A percentile compares a stretch with the other conserved stretches of the same genome.
phyloP scores from a whole-genome alignment of 257 asterid species.

The Solanum clarkiae region DNA sequence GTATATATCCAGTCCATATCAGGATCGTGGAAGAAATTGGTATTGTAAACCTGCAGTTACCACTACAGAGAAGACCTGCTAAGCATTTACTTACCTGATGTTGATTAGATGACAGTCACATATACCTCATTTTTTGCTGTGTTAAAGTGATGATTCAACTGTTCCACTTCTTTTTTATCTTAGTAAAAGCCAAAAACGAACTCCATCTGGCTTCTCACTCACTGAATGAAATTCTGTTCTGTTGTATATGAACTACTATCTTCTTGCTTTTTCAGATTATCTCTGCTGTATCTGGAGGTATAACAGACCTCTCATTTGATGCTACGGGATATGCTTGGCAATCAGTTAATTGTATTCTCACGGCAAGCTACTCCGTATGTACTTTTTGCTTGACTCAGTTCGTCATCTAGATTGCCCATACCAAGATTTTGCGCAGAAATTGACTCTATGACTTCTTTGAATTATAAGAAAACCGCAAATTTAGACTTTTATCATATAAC shows the following conservation, averaged over 20 bases:
- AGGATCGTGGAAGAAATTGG: not conserved
- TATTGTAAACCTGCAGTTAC: not conserved
- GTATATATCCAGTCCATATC: not conserved
- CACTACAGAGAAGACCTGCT: not conserved
- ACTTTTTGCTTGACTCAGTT: not conserved
- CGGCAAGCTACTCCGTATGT: conserved; percentile 44
- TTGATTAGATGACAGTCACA: not conserved
- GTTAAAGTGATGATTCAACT: not conserved
- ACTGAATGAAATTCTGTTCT: not conserved
- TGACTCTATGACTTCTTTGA: not conserved
- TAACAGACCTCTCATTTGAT: conserved; percentile 36
- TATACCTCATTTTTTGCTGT: not conserved
- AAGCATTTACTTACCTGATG: not conserved
- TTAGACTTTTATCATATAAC: not conserved
- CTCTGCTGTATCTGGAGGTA: conserved; percentile 37
- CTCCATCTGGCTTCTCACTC: not conserved
- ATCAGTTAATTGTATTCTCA: conserved; percentile 26
- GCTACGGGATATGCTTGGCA: conserved; percentile 36
- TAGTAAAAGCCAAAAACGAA: not conserved
- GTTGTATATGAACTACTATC: not conserved
- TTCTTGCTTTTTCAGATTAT: conserved; percentile 13
- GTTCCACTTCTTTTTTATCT: not conserved
- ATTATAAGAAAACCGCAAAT: not conserved
- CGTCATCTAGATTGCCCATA: not conserved
- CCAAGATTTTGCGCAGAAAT: not conserved